phyloP scores from a whole-genome alignment of 176 grass and related monocot genomes.

The Phragmites australis region DNA sequence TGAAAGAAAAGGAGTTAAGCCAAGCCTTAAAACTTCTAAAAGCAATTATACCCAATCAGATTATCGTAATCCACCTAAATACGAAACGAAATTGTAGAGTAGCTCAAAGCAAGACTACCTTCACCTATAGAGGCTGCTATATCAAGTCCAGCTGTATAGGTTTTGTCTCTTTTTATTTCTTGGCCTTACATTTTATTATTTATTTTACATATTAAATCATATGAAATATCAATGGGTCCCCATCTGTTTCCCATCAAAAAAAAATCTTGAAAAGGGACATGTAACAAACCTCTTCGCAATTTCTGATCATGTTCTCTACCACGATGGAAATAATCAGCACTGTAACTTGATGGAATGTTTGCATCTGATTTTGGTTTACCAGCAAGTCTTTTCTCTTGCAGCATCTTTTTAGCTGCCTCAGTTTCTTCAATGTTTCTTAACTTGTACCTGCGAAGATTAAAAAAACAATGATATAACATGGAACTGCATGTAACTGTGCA shows the following conservation, averaged over 20 bases:
- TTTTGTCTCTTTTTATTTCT: slow-evolving; percentile 1
- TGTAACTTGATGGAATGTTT: slow-evolving; percentile 93
- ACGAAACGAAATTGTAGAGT: neutral
- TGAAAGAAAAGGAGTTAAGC: neutral
- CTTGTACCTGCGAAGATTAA: slow-evolving; percentile 68
- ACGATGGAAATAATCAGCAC: slow-evolving; percentile 89
- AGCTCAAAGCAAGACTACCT: neutral
- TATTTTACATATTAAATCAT: neutral
- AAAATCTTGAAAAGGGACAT: neutral
- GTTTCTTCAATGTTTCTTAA: slow-evolving; percentile 98
- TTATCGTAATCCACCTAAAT: neutral
- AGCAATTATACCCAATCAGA: neutral
- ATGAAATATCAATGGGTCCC: neutral
- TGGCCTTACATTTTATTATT: neutral
- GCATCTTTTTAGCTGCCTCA: slow-evolving; percentile 85
- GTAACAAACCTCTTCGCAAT: slow-evolving; percentile 74
- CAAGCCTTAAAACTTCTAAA: neutral
- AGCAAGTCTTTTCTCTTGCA: slow-evolving; percentile 92
- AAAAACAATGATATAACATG: slow-evolving; percentile 12
- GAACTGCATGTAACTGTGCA: neutral
- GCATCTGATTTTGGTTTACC: slow-evolving; percentile 80
- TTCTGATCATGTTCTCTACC: slow-evolving; percentile 94
- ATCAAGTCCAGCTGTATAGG: neutral
- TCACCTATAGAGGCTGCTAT: neutral
- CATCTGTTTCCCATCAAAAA: neutral